These are phyloP conservation scores for Wallemia mellicola DNA, from an alignment of 1,284 basidiomycete genomes.

Conservation along the genomic window DNA sequence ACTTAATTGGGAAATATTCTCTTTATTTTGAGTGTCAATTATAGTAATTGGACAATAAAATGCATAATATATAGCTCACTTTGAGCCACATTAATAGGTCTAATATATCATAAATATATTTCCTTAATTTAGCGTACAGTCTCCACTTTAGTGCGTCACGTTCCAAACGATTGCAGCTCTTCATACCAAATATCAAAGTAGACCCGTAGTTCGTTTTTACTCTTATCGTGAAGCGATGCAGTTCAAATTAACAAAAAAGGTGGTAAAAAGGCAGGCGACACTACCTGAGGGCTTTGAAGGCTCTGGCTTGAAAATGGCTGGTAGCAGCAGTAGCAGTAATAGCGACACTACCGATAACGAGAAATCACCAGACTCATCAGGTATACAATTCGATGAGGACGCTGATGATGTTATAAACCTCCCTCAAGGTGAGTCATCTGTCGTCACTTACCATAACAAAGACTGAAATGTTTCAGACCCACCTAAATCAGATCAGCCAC, in stretches of 20 bases:
- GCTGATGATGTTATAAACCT: not conserved
- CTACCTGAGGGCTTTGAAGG: not conserved
- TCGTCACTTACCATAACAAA: too few species aligned
- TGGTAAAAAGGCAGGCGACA: not conserved
- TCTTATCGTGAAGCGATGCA: not conserved
- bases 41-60: too few species aligned
- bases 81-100: too few species aligned
- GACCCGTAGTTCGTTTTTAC: not conserved
- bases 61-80: too few species aligned
- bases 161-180: not conserved
- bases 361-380: not conserved
- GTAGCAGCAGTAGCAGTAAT: not conserved
- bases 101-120: too few species aligned
- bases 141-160: not conserved
- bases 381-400: not conserved
- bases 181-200: not conserved
- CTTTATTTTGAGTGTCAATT: too few species aligned
- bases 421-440: not conserved
- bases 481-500: not conserved
- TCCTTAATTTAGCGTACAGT: too few species aligned
- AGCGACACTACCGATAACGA: not conserved
- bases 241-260: not conserved
- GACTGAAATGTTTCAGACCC: too few species aligned
- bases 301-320: not conserved
- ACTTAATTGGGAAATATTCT: too few species aligned